Base-by-base conservation (phyloP, 2,329 filamentous ascomycete species). In the Metarhizium guizhouense region DNA sequence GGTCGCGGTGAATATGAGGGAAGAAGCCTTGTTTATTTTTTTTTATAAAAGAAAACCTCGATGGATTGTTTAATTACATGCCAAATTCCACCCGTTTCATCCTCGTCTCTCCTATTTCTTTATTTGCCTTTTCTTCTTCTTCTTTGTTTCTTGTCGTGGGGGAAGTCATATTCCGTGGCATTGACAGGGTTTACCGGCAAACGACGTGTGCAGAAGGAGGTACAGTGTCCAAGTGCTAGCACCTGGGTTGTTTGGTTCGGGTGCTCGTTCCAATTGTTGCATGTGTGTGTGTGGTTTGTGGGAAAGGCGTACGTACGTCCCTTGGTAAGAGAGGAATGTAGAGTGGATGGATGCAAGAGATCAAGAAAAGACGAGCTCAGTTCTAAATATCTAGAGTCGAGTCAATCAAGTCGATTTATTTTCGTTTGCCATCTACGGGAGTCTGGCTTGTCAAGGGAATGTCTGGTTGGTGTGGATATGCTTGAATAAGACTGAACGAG, bases 31-130 rank as follows among this genome's bases (percentile, higher is more conserved):
- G 42, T 54, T 43, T 42, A 53, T 53, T 25, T 25, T 25, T 25
- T 25, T 25, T 25, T 25, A 25, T 25, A 25, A 25, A 25, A 25
- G 25, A 25, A 25, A 25, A 47, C 5, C 32, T 29, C 6, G 16
- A 20, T 25, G 25, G 20, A 40, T 30, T 56, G 30, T 51, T 34
- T 52, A 42, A 43, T 49, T 53, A 52, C n/a, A 45, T 53, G 52
- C 43, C 42, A 52, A 55, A 43, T 36, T 34, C 53, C 20, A 53
- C 16, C 42, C 48, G 20, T 50, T 29, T 34, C 49, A 32, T 40
- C 7, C 25, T 45, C 6, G n/a, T 20, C 6, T 40, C 50, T 16
- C 25, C 25, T 25, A 25, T 25, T 25, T 25, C 34, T 47, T 34
- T 48, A n/a, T 6, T 49, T 45, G 11, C 11, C 18, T 55, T 34